These are phyloP conservation scores for Pyricularia pennisetigena DNA, from an alignment of 2,329 filamentous ascomycete genomes.

Conservation along the genomic window DNA sequence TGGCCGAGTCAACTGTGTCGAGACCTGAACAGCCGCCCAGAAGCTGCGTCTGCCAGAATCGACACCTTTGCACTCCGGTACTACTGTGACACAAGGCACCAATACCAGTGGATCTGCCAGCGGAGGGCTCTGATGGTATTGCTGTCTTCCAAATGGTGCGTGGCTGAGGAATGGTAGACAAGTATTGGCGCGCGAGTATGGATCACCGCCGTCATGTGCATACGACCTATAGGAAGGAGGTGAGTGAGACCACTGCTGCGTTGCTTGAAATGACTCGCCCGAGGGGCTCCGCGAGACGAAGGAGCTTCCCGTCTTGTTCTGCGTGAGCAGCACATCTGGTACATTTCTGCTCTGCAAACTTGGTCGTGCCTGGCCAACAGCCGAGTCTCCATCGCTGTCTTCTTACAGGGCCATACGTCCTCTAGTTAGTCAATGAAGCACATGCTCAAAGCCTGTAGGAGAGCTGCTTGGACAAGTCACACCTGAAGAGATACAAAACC, in stretches of 20 bases:
- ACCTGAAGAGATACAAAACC: background rate
- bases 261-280: background rate
- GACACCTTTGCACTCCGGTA: conserved; percentile 9
- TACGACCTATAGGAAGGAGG: background rate
- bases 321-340: background rate
- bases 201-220: conserved; percentile 1
- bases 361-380: background rate
- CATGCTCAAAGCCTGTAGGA: background rate
- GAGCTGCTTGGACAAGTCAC: background rate
- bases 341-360: background rate
- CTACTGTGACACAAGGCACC: conserved; percentile 10
- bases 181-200: conserved; percentile 1
- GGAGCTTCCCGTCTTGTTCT: background rate
- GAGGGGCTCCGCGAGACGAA: background rate
- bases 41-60: conserved; percentile 17
- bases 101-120: conserved; percentile 8
- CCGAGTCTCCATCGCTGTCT: background rate
- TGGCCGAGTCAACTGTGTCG: conserved; percentile 20
- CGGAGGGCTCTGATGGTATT: background rate
- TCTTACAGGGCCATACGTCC: background rate
- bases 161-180: background rate
- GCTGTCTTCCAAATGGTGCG: background rate
- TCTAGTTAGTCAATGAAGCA: background rate
- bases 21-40: conserved; percentile 41
- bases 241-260: background rate